phyloP scores from a whole-genome alignment of 176 grass and related monocot species.

The Carex scoparia region DNA sequence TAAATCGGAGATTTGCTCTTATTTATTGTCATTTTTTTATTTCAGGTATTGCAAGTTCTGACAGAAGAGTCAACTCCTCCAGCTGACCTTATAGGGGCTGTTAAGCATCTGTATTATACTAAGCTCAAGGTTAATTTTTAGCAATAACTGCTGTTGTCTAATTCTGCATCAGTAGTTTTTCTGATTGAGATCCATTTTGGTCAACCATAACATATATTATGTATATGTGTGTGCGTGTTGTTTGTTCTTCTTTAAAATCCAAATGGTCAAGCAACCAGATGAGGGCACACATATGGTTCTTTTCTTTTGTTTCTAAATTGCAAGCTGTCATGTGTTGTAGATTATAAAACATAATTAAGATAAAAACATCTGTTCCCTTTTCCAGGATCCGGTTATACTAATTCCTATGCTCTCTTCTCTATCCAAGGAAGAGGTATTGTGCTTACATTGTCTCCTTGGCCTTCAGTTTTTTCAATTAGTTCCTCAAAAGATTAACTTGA shows the following conservation, averaged over 20 bases:
- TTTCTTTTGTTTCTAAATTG: background rate
- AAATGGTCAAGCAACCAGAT: background rate
- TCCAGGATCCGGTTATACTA: slow-evolving; percentile 88
- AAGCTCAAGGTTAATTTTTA: slow-evolving; percentile 71
- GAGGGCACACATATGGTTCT: background rate
- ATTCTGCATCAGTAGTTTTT: slow-evolving; percentile 7
- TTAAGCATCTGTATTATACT: slow-evolving; percentile 90
- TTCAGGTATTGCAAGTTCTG: slow-evolving; percentile 84
- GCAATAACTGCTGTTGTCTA: background rate
- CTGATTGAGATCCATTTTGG: slow-evolving; percentile 4
- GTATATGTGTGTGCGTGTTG: background rate
- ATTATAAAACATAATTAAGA: background rate
- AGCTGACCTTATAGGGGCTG: slow-evolving; percentile 58
- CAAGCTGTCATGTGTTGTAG: background rate
- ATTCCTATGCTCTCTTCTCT: slow-evolving; percentile 93
- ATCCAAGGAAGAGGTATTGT: slow-evolving; percentile 88
- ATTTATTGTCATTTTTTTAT: slow-evolving; percentile 22
- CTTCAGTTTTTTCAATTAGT: background rate
- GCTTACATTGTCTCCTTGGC: slow-evolving; percentile 10
- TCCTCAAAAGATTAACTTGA: background rate
- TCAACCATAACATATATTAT: background rate
- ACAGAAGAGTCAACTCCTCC: slow-evolving; percentile 87
- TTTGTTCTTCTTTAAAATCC: background rate
- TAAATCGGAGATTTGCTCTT: slow-evolving; percentile 17
- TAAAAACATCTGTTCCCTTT: slow-evolving; percentile 17